These are phyloP conservation scores for Coprinopsis marcescibilis DNA, from an alignment of 768 basidiomycete genomes.

Conservation along the genomic window DNA sequence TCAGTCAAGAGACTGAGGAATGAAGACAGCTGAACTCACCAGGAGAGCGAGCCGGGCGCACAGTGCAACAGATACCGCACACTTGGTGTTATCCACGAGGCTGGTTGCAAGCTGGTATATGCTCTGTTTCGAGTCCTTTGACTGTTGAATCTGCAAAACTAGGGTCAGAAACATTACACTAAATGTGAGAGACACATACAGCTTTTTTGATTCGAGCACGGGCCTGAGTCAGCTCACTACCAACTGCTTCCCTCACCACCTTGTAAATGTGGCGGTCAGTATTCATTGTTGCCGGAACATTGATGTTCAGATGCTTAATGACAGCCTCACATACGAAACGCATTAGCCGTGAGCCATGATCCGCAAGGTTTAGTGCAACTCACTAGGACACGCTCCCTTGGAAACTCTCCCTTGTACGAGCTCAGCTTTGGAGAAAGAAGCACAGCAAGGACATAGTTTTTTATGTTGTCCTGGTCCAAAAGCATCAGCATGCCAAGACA, in stretches of 20 bases:
- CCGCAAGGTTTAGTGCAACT: too few relatives aligned
- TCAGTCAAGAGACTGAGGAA: background rate
- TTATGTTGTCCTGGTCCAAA: slow-evolving; percentile 17
- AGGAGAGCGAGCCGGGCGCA: background rate
- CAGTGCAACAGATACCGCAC: background rate
- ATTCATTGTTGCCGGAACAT: background rate
- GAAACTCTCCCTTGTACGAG: slow-evolving; percentile 17
- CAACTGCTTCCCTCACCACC: background rate
- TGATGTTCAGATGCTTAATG: background rate
- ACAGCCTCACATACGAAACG: too few relatives aligned
- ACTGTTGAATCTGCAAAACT: background rate
- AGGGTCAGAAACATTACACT: background rate
- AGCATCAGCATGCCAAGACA: background rate
- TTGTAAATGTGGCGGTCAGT: background rate
- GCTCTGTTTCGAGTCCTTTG: background rate
- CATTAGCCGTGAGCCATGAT: too few relatives aligned
- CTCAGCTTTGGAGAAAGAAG: slow-evolving; percentile 19
- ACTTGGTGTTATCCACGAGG: background rate
- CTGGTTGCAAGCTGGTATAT: background rate
- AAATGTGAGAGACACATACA: background rate
- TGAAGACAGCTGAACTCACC: background rate
- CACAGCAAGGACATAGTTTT: slow-evolving; percentile 14
- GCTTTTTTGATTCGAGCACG: background rate
- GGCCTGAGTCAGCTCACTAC: background rate
- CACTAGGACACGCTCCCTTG: slow-evolving; percentile 18